A percentile compares a stretch with the other conserved stretches of the same genome.
These are phyloP conservation scores for Mortierella sp. DNA, from an alignment of 371 early-diverging fungal species.

Conservation along the genomic window DNA sequence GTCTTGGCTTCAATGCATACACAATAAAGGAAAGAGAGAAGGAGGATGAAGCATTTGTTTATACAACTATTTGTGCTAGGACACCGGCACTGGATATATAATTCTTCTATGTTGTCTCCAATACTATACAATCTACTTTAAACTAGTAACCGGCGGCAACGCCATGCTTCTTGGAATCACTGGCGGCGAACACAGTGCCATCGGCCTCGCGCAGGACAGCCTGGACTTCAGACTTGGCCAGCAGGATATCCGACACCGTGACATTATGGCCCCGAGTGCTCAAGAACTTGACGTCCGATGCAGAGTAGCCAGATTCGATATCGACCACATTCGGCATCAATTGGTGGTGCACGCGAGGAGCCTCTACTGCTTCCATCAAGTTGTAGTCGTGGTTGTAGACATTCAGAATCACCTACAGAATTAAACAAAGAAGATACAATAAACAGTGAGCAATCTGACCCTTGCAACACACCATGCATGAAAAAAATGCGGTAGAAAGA, in stretches of 20 bases:
- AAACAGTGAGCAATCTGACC: no score
- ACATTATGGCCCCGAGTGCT: constrained; percentile 42
- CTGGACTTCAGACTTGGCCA: constrained; percentile 63
- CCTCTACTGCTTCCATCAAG: constrained; percentile 80
- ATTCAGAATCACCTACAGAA: constrained; percentile 75
- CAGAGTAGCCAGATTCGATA: constrained; percentile 49
- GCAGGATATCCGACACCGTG: constrained; percentile 25
- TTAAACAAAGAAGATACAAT: neutral
- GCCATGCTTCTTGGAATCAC: constrained; percentile 68
- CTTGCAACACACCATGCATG: neutral
- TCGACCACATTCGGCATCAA: constrained; percentile 82
- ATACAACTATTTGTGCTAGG: no score
- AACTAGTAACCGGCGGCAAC: constrained; percentile 66
- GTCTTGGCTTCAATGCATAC: neutral
- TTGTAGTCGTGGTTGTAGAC: constrained; percentile 77
- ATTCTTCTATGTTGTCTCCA: no score
- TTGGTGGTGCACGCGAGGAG: constrained; percentile 95
- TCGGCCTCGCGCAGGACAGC: constrained; percentile 59
- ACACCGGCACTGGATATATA: no score
- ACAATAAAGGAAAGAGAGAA: neutral
- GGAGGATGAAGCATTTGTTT: neutral
- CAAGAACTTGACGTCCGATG: constrained; percentile 30
- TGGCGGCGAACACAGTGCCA: constrained; percentile 64
- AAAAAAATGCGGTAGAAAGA: neutral
- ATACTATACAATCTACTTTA: no score